phyloP scores from a whole-genome alignment of 106 monocot species.

The Dioscorea alata region DNA sequence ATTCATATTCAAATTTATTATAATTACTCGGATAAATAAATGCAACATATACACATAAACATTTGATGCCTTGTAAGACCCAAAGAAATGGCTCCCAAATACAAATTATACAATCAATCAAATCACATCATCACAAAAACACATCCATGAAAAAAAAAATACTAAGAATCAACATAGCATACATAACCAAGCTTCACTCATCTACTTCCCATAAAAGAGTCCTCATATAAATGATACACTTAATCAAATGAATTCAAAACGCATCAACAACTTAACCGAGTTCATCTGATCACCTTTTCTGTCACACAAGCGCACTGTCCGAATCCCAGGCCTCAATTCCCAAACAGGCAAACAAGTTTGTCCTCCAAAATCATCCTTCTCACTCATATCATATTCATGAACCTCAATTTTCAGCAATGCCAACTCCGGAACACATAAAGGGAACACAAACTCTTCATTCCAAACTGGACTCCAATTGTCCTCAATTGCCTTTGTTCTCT shows the following conservation, averaged over 20 bases:
- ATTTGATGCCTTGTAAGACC: no score
- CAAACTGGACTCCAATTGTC: constrained; percentile 50
- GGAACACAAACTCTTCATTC: constrained; percentile 56
- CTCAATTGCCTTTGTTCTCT: constrained; percentile 31
- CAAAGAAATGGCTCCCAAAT: no score
- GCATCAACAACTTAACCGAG: constrained; percentile 51
- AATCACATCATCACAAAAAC: no score
- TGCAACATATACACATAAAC: no score
- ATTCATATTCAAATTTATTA: no score
- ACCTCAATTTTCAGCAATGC: constrained; percentile 51
- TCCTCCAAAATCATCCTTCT: constrained; percentile 62
- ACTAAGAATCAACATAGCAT: no score
- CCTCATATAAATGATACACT: no score
- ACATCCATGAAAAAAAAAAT: no score
- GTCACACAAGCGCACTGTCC: constrained; percentile 36
- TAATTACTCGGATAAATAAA: no score
- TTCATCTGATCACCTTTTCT: constrained; percentile 26
- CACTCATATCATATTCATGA: constrained; percentile 51
- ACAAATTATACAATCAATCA: no score
- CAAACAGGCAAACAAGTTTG: constrained; percentile 60
- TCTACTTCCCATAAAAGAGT: no score
- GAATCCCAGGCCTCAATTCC: constrained; percentile 48
- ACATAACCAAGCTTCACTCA: no score
- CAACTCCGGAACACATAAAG: constrained; percentile 43
- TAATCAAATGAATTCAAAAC: constrained; percentile 30